Evolutionary conservation across 2,329 filamentous ascomycete genomes (phyloP).

Genomic region (Fusarium praegraminearum): DNA sequence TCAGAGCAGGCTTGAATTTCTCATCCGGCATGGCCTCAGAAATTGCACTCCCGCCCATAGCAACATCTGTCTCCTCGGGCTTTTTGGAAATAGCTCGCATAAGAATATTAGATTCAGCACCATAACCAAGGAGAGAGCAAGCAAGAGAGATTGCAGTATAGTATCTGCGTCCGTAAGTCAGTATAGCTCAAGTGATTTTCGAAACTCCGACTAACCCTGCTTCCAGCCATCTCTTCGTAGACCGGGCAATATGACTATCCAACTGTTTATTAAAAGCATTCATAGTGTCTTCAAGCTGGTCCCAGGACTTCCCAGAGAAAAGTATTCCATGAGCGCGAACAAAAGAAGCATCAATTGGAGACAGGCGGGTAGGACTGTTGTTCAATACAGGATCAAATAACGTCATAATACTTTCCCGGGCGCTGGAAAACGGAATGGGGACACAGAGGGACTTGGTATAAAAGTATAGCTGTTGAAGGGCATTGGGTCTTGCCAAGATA

Average conservation of each 20-base stretch:
- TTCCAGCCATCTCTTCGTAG: conserved; percentile 64
- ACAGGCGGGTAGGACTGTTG: conserved; percentile 51
- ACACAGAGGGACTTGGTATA: conserved; percentile 79
- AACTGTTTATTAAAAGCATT: conserved; percentile 66
- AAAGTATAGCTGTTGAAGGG: conserved; percentile 77
- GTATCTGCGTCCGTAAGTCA: conserved; percentile 42
- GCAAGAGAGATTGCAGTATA: conserved; percentile 50
- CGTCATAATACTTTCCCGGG: conserved; percentile 76
- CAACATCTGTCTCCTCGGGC: conserved; percentile 44
- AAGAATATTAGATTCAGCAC: conserved; percentile 59
- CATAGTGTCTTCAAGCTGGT: conserved; percentile 60
- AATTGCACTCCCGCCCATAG: conserved; percentile 44
- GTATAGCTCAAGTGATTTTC: not conserved
- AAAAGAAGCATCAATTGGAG: conserved; percentile 66
- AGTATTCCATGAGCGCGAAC: conserved; percentile 74
- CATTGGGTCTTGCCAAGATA: conserved; percentile 77
- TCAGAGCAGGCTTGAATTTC: conserved; percentile 53
- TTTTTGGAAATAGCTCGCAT: conserved; percentile 55
- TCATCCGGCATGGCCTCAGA: conserved; percentile 43
- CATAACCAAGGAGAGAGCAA: conserved; percentile 53
- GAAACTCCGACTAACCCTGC: conserved; percentile 51
- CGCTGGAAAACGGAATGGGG: conserved; percentile 73
- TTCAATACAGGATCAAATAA: conserved; percentile 71
- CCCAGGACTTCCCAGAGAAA: conserved; percentile 64
- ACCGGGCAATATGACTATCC: conserved; percentile 67